A percentile compares a stretch with the other conserved stretches of the same genome.
These are phyloP conservation scores for Carex scoparia DNA, from an alignment of 176 grass and related monocot genomes.

Conservation along the genomic window DNA sequence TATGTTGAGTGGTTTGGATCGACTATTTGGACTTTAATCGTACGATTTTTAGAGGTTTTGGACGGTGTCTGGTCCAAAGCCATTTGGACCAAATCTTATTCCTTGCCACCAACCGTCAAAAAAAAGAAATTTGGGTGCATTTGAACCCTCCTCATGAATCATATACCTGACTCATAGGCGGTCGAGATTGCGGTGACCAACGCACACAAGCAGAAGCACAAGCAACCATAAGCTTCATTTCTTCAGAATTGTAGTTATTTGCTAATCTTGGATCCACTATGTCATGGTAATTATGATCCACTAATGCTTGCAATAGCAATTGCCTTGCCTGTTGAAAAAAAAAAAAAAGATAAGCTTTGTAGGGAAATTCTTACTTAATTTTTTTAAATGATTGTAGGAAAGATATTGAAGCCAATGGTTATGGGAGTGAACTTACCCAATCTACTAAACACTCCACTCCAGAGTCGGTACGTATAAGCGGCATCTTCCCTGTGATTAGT, in stretches of 20 bases:
- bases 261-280: conserved; percentile 25
- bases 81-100: too few relatives aligned
- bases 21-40: too few relatives aligned
- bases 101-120: too few relatives aligned
- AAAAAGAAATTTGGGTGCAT: too few relatives aligned
- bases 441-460: conserved; percentile 5
- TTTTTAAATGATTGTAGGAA: not conserved
- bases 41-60: too few relatives aligned
- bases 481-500: conserved; percentile 50
- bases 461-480: conserved; percentile 19
- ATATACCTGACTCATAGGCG: conserved; percentile 31
- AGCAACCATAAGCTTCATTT: conserved; percentile 28
- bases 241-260: conserved; percentile 5
- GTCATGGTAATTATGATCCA: not conserved
- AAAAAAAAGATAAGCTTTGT: not conserved
- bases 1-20: too few relatives aligned
- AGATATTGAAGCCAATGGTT: not conserved
- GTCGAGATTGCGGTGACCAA: not conserved
- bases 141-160: not conserved
- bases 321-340: conserved; percentile 17
- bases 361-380: not conserved
- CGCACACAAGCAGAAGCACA: conserved; percentile 32
- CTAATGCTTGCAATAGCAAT: not conserved
- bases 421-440: conserved; percentile 3
- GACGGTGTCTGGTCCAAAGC: too few relatives aligned